Percentiles rank a stretch among this genome's conserved stretches.
phyloP scores from a whole-genome alignment of 768 basidiomycete genomes.

The Pisolithus sp. region DNA sequence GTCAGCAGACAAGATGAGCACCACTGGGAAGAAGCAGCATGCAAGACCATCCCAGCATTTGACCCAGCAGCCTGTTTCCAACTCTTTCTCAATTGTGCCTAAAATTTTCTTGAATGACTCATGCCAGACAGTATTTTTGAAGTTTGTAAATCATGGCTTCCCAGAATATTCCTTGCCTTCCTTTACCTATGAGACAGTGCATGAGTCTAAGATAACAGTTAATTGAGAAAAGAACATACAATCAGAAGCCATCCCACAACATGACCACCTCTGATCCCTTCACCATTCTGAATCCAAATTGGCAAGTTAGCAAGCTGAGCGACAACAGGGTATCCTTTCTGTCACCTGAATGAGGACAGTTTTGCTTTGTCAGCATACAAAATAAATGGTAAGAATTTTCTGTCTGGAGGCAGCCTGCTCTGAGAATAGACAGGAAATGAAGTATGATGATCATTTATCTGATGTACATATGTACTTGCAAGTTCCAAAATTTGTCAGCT shows the following conservation, averaged over 20 bases:
- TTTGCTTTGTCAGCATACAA: conserved; percentile 34
- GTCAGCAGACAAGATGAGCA: conserved; percentile 34
- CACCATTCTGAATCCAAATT: conserved; percentile 26
- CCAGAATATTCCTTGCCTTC: neutral
- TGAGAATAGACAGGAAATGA: neutral
- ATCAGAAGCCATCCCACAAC: conserved; percentile 36
- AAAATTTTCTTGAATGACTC: conserved; percentile 3
- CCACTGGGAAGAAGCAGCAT: conserved; percentile 28
- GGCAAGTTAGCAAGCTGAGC: conserved; percentile 29
- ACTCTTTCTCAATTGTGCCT: neutral
- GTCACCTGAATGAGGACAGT: conserved; percentile 33
- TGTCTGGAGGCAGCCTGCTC: conserved; percentile 3
- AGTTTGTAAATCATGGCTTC: conserved; percentile 1
- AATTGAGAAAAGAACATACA: conserved; percentile 15
- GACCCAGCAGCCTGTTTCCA: neutral
- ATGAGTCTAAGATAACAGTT: neutral
- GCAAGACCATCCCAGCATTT: conserved; percentile 26
- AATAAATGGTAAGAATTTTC: conserved; percentile 26
- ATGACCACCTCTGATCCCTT: conserved; percentile 27
- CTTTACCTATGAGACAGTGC: neutral
- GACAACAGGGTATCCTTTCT: conserved; percentile 34
- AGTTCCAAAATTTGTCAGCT: conserved; percentile 30
- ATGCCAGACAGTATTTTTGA: conserved; percentile 10
- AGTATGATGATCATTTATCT: too few relatives aligned
- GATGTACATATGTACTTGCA: conserved; percentile 24